These are phyloP conservation scores for Biscogniauxia marginata DNA, from an alignment of 2,329 filamentous ascomycete genomes.

Conservation along the genomic window DNA sequence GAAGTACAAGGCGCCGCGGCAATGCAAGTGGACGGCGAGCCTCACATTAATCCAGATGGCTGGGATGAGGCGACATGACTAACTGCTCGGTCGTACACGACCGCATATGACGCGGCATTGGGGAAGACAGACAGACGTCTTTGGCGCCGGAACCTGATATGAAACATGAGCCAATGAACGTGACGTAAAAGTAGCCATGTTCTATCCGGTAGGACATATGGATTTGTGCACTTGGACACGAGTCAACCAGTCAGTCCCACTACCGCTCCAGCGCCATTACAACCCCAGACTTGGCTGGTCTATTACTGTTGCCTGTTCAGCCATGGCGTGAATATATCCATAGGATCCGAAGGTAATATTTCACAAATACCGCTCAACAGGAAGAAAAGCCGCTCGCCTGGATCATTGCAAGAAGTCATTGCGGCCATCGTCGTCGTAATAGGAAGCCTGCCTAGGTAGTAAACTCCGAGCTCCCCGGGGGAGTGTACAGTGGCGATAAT, in stretches of 20 bases:
- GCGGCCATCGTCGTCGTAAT: neutral
- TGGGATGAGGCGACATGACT: constrained; percentile 11
- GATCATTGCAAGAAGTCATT: neutral
- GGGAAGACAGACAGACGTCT: constrained; percentile 2
- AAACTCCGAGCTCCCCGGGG: neutral
- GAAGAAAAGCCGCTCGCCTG: neutral
- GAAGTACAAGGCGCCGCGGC: neutral
- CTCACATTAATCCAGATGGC: constrained; percentile 10
- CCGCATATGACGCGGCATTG: constrained; percentile 14
- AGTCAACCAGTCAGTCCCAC: neutral
- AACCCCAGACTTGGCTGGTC: neutral
- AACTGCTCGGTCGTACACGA: constrained; percentile 7
- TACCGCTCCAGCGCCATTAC: neutral
- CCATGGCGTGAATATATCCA: neutral
- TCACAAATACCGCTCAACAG: neutral
- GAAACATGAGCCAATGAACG: neutral
- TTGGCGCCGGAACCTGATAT: neutral
- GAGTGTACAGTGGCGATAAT: neutral
- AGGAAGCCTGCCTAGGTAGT: neutral
- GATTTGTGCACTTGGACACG: neutral
- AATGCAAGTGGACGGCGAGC: constrained; percentile 2
- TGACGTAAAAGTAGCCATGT: neutral
- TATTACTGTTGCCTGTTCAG: neutral
- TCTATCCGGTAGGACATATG: neutral
- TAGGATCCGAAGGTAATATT: neutral